phyloP scores from a whole-genome alignment of 805 yeast genomes.

The Pichia ethanolica region DNA sequence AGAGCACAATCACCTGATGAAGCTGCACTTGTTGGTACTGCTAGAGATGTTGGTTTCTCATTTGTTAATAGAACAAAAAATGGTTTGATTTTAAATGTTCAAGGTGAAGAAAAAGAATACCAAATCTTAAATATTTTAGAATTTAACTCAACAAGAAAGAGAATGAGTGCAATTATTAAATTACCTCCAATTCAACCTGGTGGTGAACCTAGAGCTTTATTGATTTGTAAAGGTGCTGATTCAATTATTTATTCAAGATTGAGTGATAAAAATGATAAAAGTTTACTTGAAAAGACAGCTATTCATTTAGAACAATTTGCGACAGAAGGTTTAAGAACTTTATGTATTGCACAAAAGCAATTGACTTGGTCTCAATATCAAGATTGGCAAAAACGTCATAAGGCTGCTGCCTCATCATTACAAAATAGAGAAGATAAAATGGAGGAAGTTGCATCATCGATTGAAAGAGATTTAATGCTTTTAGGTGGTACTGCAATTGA shows the following conservation, averaged over 20 bases:
- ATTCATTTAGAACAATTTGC: conserved; percentile 71
- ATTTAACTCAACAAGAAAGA: conserved; percentile 77
- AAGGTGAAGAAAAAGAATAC: conserved; percentile 64
- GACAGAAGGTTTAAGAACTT: conserved; percentile 74
- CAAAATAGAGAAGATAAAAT: conserved; percentile 58
- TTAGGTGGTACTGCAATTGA: conserved; percentile 86
- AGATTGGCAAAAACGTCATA: conserved; percentile 57
- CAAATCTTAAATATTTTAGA: conserved; percentile 66
- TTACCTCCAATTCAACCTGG: conserved; percentile 43
- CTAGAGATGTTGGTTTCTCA: conserved; percentile 67
- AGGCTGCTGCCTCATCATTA: conserved; percentile 57
- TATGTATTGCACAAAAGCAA: conserved; percentile 71
- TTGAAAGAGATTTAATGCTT: conserved; percentile 57
- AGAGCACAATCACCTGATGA: conserved; percentile 86
- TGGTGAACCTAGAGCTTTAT: conserved; percentile 50
- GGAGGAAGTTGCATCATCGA: conserved; percentile 68
- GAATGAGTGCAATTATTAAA: conserved; percentile 79
- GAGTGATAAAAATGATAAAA: conserved; percentile 36
- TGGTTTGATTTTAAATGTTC: conserved; percentile 60
- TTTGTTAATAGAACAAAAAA: conserved; percentile 59
- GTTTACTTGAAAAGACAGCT: conserved; percentile 52
- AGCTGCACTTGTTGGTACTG: conserved; percentile 78
- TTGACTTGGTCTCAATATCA: conserved; percentile 53
- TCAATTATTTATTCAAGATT: conserved; percentile 68
- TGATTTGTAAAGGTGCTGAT: conserved; percentile 83